Base-by-base conservation (phyloP, 2,329 filamentous ascomycete genomes). In the Lecanicillium sp. region DNA sequence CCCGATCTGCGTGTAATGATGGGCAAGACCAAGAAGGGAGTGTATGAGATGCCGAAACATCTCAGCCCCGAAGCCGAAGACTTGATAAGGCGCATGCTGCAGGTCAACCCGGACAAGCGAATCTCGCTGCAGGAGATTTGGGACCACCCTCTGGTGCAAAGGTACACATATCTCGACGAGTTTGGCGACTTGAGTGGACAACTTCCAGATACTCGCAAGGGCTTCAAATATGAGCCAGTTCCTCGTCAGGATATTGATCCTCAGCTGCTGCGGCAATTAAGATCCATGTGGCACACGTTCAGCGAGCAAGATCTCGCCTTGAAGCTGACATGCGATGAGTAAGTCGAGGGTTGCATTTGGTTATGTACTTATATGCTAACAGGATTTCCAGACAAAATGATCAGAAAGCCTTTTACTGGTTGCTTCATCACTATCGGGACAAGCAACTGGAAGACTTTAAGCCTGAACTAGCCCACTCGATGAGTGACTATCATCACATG, bases 371-470 rank as follows among this genome's bases (percentile, higher is more conserved):
- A n/a, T n/a, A n/a, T n/a, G n/a, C n/a, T n/a, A n/a, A n/a, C n/a
- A n/a, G n/a, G n/a, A n/a, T n/a, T n/a, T n/a, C n/a, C 22, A 90
- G 84, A 46, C 69, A 77, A 4, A 97, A 94, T 47, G 87, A 95
- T 40, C 88, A 96, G 56, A 94, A 95, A 55, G 74, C 90, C 48
- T 96, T 97, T 60, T 98, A 97, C 60, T 84, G 80, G 61, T 74
- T 94, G 15, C 72, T 98, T 7, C 64, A 83, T 47, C 84, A 82
- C 57, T 94, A 95, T 57, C 77, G 86, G 32, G 81, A 94, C 46
- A 80, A 87, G 45, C 82, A 92, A 49, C 62, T 94, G 2, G 89
- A 97, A 56, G 86, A 95, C 54, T 97, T 92, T 54, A 83, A 83
- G 43, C 79, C 81, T 20, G 76, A 84, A 17, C 66, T 96, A 40